Base-by-base conservation (phyloP, 495 filamentous ascomycete genomes). In the Aspergillus olivimuriae region DNA sequence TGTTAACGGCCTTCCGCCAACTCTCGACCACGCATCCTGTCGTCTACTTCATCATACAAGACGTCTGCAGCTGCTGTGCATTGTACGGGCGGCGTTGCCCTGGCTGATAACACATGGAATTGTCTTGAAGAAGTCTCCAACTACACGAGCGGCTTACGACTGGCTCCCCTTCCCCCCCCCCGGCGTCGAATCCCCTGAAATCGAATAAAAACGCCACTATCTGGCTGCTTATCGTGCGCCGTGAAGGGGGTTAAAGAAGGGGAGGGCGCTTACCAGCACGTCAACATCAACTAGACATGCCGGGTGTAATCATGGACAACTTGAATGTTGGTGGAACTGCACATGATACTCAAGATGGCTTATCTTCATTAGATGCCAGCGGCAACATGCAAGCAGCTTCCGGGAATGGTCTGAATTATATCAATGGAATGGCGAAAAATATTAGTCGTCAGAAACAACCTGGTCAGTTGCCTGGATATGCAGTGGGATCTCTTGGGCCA, bases 251-350 rank as follows among this genome's bases (percentile, higher is more conserved):
- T 47, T 41, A 54, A 38, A 58, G 61, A 55, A 59, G 55, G 55
- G 58, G 56, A 61, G 57, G 57, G 53, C 48, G 39, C 39, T 20
- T 21, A 44, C 33, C 34, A 41, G 18, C 33, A 14, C 36, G 21
- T 40, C 28, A 15, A 47, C 34, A 26, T 35, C 33, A 16, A 35
- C 37, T 37, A 63, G 61, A 68, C 34, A 73, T 73, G 69, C 69
- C 69, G 57, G 69, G 69, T 32, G 59, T 73, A 53, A 50, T 70
- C 56, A 73, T 73, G 69, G 67, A 70, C 39, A 57, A 62, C 56
- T 55, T 48, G 50, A 65, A 51, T 28, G 43, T 55, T 36, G 62
- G 62, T 46, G 58, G 53, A 56, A 51, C 50, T 41, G 50, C 47
- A 44, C 52, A 50, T 34, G 60, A 59, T 34, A 32, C 49, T 14